Evolutionary conservation across 2,329 filamentous ascomycete genomes (phyloP).

Genomic region (Blastomyces parvus): DNA sequence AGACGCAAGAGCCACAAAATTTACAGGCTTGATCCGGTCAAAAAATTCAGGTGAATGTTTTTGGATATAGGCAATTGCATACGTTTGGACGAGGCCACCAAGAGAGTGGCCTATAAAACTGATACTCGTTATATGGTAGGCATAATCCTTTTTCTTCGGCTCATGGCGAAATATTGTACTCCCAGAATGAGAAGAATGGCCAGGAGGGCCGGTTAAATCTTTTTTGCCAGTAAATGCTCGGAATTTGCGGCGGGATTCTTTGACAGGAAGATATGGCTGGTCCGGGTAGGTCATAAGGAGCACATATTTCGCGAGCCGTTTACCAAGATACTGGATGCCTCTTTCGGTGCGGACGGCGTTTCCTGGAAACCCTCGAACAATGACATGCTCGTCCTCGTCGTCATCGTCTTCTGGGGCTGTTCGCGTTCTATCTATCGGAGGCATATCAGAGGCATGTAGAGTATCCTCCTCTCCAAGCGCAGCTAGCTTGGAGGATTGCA

Average conservation of each 20-base stretch:
- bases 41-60: conserved; percentile 93
- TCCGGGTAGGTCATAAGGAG: conserved; percentile 87
- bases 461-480: background rate
- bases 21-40: conserved; percentile 71
- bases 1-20: conserved; percentile 80
- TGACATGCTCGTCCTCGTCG: conserved; percentile 55
- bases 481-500: conserved; percentile 11
- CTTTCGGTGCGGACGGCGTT: conserved; percentile 87
- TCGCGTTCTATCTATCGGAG: conserved; percentile 10
- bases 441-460: conserved; percentile 5
- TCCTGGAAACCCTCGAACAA: conserved; percentile 80
- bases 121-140: conserved; percentile 84
- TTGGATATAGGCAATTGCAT: conserved; percentile 91
- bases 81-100: conserved; percentile 81
- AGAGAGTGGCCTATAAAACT: conserved; percentile 91
- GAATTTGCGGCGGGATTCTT: conserved; percentile 44
- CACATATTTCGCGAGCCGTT: conserved; percentile 84
- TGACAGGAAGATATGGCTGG: conserved; percentile 70
- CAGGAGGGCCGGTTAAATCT: conserved; percentile 21
- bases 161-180: conserved; percentile 48
- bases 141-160: conserved; percentile 32
- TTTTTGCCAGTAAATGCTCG: conserved; percentile 40
- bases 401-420: conserved; percentile 19
- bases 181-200: conserved; percentile 33
- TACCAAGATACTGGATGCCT: conserved; percentile 94